A percentile compares a stretch with the other conserved stretches of the same genome.
Conservation (phyloP, 768 basidiomycete genomes). For the Tulasnella sp. region DNA sequence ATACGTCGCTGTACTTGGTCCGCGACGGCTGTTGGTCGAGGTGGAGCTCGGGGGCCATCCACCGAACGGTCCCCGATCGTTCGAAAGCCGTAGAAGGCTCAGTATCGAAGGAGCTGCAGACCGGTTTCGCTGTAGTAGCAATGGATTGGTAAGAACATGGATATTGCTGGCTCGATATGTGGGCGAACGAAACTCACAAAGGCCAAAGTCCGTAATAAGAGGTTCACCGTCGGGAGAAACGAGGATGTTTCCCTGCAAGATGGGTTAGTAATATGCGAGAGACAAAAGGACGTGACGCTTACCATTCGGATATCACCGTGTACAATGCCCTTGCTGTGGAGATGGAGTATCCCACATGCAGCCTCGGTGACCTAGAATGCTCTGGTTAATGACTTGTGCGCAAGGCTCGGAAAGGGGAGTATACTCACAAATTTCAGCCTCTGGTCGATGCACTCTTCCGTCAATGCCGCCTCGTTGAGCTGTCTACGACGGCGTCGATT, state of each 20-base stretch:
- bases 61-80: background rate
- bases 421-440: background rate
- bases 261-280: background rate
- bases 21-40: background rate
- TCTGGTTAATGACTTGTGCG: background rate
- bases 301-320: constrained; percentile 6
- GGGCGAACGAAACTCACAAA: background rate
- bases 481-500: background rate
- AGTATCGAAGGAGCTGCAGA: background rate
- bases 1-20: background rate
- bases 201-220: constrained; percentile 5
- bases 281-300: background rate
- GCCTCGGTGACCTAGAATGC: background rate
- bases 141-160: background rate
- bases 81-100: background rate
- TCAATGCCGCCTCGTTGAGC: background rate
- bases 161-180: too few species aligned
- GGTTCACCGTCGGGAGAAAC: background rate
- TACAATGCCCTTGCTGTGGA: background rate
- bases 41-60: constrained; percentile 9
- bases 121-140: background rate
- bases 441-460: background rate
- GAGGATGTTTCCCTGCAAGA: background rate
- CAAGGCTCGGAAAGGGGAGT: background rate
- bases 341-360: background rate